Conservation (phyloP, 1,139 yeast species). For the Diutina ranongensis region DNA sequence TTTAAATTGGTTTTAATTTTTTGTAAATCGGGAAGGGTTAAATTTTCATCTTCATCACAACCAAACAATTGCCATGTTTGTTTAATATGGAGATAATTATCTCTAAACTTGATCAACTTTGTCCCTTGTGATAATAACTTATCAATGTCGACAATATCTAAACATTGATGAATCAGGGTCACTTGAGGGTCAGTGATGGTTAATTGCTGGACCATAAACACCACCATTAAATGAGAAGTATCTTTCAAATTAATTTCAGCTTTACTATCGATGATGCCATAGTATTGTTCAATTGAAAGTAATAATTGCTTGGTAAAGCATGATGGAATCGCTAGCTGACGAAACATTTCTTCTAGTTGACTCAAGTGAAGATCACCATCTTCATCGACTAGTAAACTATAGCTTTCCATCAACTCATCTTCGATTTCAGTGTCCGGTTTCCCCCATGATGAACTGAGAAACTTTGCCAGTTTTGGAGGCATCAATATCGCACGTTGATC, state of each 20-base stretch:
- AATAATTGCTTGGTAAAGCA: conserved; percentile 1
- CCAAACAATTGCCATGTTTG: conserved; percentile 2
- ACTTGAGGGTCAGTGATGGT: conserved; percentile 1
- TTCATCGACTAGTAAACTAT: not conserved
- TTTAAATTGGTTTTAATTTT: not conserved
- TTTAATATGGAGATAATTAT: not conserved
- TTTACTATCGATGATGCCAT: not conserved
- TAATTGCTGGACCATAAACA: not conserved
- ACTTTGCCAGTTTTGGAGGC: not conserved
- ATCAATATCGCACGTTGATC: not conserved
- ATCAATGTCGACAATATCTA: conserved; percentile 2
- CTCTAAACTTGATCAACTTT: not conserved
- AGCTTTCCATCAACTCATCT: not conserved
- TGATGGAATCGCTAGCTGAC: not conserved
- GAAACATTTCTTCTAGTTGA: not conserved
- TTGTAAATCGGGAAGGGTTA: not conserved
- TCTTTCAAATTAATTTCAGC: not conserved
- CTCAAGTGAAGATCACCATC: not conserved
- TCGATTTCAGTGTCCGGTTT: not conserved
- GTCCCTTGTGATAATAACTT: not conserved
- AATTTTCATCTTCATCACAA: not conserved
- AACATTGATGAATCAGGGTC: not conserved
- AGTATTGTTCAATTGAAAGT: not conserved
- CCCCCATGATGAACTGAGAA: not conserved
- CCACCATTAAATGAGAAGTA: conserved; percentile 4